phyloP scores from a whole-genome alignment of 2,329 filamentous ascomycete species.

The Xylariaceae sp. region DNA sequence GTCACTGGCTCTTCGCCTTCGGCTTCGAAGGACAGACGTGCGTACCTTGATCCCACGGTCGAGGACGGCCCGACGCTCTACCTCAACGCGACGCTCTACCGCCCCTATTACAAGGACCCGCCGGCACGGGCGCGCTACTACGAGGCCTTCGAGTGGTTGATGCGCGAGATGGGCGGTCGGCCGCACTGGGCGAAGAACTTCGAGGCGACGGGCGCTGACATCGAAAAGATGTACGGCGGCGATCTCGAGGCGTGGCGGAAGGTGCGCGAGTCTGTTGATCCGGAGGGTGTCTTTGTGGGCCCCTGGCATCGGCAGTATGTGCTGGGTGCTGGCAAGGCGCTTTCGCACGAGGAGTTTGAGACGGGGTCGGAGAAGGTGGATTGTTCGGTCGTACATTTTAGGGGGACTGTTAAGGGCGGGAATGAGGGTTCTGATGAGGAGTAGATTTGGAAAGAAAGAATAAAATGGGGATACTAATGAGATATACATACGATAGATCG shows the following conservation, averaged over 20 bases:
- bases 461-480: too few species aligned
- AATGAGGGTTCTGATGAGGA: not conserved
- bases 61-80: slow-evolving; percentile 70
- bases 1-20: slow-evolving; percentile 63
- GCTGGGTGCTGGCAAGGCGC: slow-evolving; percentile 33
- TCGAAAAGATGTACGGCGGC: slow-evolving; percentile 64
- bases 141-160: slow-evolving; percentile 83
- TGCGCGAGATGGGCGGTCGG: slow-evolving; percentile 74
- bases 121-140: slow-evolving; percentile 75
- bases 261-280: slow-evolving; percentile 66
- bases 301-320: slow-evolving; percentile 80
- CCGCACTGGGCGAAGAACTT: slow-evolving; percentile 97
- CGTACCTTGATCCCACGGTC: slow-evolving; percentile 64
- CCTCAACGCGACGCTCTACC: slow-evolving; percentile 84
- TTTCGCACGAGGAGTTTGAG: slow-evolving; percentile 33
- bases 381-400: slow-evolving; percentile 20
- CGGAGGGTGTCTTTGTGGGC: slow-evolving; percentile 81
- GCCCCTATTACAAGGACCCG: slow-evolving; percentile 73
- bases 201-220: slow-evolving; percentile 51
- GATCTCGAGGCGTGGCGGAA: slow-evolving; percentile 61
- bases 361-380: slow-evolving; percentile 15
- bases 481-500: not conserved
- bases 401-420: slow-evolving; percentile 19
- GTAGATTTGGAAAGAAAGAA: not conserved
- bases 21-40: slow-evolving; percentile 29